These are phyloP conservation scores for Chrysopogon serrulatus DNA, from an alignment of 176 grass and related monocot species.

Conservation along the genomic window DNA sequence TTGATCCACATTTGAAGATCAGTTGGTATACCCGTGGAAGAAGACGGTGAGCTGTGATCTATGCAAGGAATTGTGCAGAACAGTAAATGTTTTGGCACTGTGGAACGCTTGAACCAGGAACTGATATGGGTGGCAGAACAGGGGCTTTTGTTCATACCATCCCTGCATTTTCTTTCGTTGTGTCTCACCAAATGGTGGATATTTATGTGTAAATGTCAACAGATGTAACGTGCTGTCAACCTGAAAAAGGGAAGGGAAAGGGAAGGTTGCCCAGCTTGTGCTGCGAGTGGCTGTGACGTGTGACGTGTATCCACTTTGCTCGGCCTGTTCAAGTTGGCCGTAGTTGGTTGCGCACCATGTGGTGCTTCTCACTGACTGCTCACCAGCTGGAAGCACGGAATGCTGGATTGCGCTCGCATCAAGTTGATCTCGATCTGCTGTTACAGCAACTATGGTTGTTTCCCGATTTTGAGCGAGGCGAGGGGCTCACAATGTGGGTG, in stretches of 20 bases:
- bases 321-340: neutral
- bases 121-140: neutral
- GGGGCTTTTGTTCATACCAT: constrained; percentile 34
- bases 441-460: too few species aligned
- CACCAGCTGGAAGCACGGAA: neutral
- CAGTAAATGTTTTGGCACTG: constrained; percentile 13
- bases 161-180: neutral
- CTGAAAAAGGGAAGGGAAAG: neutral
- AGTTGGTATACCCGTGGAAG: constrained; percentile 5
- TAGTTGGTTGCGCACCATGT: neutral
- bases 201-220: constrained; percentile 40
- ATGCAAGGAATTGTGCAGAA: constrained; percentile 25
- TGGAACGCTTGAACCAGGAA: constrained; percentile 1
- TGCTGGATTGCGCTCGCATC: neutral
- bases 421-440: neutral
- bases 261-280: constrained; percentile 11
- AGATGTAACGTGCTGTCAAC: constrained; percentile 28
- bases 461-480: neutral
- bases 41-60: neutral
- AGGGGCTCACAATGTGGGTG: too few species aligned
- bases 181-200: constrained; percentile 53
- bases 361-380: neutral
- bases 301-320: neutral
- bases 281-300: neutral
- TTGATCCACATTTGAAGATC: constrained; percentile 4